phyloP scores from a whole-genome alignment of 192 early-diverging fungal genomes.

The Podila minutissima region DNA sequence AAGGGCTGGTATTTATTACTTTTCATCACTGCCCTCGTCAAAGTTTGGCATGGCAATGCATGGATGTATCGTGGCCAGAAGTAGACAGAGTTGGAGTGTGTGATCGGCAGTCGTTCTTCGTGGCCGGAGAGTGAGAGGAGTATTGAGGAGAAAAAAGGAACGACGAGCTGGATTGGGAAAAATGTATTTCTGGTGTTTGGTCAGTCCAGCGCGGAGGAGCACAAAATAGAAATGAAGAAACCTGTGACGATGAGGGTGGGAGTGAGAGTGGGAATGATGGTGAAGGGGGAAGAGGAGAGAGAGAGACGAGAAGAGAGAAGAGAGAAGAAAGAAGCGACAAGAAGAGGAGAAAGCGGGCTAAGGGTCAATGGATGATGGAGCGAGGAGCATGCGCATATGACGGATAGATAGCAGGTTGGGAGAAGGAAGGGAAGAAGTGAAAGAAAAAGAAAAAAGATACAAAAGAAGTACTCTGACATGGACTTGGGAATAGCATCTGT shows the following conservation, averaged over 20 bases:
- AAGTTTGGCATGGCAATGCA: background rate
- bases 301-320: conserved; percentile 2
- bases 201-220: background rate
- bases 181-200: background rate
- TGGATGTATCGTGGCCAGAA: conserved; percentile 1
- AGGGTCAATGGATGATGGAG: background rate
- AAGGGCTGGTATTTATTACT: background rate
- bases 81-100: background rate
- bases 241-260: background rate
- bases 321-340: background rate
- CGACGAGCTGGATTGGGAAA: background rate
- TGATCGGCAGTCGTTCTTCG: background rate
- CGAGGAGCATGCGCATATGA: background rate
- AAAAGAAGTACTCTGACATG: background rate
- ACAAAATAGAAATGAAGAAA: background rate
- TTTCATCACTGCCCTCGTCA: conserved; percentile 5
- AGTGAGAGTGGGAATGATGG: background rate
- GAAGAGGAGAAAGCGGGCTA: background rate
- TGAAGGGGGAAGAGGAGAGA: background rate
- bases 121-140: background rate
- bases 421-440: background rate
- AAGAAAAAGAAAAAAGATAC: background rate
- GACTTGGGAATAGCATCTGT: background rate
- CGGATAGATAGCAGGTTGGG: background rate
- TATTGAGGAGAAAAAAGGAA: background rate